Base-by-base conservation (phyloP, 768 basidiomycete genomes). In the Lactarius quietus region DNA sequence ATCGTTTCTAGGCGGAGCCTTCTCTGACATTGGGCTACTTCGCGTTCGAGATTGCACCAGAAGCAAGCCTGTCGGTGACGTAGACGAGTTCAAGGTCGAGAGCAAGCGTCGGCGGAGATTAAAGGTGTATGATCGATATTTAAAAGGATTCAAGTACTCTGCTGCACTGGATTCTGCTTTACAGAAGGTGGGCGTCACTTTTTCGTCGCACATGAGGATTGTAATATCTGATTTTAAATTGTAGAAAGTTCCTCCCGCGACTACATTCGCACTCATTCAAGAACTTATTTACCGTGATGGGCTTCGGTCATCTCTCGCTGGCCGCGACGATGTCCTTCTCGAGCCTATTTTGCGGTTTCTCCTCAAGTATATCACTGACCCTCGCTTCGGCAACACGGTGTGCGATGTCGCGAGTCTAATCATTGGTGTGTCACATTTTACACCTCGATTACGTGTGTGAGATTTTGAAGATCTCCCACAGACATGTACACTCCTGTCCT, bases 251-350 rank as follows among this genome's bases (percentile, higher is more conserved):
- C 88, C 87, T 20, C 94, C 96, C 9, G 82, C 87, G 9, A 93
- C 88, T 1, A 83, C 91, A 1, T 99, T 98, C 72, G 89, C 96
- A 0, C 77, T 99, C 35, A 87, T 99, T 41, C 89, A 93, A 77
- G 96, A 98, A 76, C 81, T 99, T 43, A 87, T 96, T 29, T 90
- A 95, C 72, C 88, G 92, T 14, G 94, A 98, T 76, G 96, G 92
- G 7, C 80, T 98, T 57, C 83, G 86, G 65, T 86, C 86, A 69
- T 95, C 97, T 3, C 81, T 99, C 12, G 83, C 90, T 0, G 92
- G 94, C 53, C 87, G 97, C 38, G 95, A 98, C 72, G 97, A 98
- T 73, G 88, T 98, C 54, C 81, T 96, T 14, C 80, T 99, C 6
- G 94, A 97, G 72, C 95, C 96, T 2, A 81, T 98, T 39, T 83